Percentiles rank a stretch among this genome's conserved stretches.
phyloP scores from a whole-genome alignment of 805 yeast genomes.

The Wickerhamomyces tratensis region DNA sequence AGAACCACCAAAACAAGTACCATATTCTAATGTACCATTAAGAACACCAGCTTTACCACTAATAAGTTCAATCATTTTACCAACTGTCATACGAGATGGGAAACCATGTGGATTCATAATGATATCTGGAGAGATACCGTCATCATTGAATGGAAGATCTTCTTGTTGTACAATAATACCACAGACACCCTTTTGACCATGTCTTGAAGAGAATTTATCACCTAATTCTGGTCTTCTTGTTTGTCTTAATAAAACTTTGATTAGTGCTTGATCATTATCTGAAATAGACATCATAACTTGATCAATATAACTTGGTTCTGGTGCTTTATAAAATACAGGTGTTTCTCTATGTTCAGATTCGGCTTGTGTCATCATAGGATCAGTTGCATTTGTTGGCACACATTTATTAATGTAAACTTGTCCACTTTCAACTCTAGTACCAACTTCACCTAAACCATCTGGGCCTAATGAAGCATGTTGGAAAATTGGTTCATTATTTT shows the following conservation, averaged over 20 bases:
- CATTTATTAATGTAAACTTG: slow-evolving; percentile 91
- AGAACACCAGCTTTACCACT: slow-evolving; percentile 99
- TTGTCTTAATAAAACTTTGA: slow-evolving; percentile 87
- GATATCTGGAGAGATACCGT: slow-evolving; percentile 95
- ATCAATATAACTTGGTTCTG: slow-evolving; percentile 91
- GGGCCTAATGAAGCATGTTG: slow-evolving; percentile 84
- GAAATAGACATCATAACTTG: slow-evolving; percentile 97
- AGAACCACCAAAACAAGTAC: slow-evolving; percentile 99
- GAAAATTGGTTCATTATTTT: slow-evolving; percentile 70
- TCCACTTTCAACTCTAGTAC: slow-evolving; percentile 82
- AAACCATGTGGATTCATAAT: slow-evolving; percentile 98
- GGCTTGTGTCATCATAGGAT: slow-evolving; percentile 26
- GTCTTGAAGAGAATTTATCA: slow-evolving; percentile 95
- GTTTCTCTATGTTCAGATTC: slow-evolving; percentile 71
- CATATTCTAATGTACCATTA: slow-evolving; percentile 85
- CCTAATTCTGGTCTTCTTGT: slow-evolving; percentile 97
- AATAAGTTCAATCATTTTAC: slow-evolving; percentile 96
- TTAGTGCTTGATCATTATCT: slow-evolving; percentile 89
- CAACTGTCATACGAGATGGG: slow-evolving; percentile 99
- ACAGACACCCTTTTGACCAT: slow-evolving; percentile 98
- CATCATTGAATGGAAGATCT: slow-evolving; percentile 95
- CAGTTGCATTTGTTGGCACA: slow-evolving; percentile 81
- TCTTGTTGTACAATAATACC: slow-evolving; percentile 96
- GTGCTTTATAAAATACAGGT: slow-evolving; percentile 87
- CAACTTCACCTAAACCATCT: slow-evolving; percentile 96